phyloP scores from a whole-genome alignment of 2,329 filamentous ascomycete genomes.

The Verticillium klebahnii region DNA sequence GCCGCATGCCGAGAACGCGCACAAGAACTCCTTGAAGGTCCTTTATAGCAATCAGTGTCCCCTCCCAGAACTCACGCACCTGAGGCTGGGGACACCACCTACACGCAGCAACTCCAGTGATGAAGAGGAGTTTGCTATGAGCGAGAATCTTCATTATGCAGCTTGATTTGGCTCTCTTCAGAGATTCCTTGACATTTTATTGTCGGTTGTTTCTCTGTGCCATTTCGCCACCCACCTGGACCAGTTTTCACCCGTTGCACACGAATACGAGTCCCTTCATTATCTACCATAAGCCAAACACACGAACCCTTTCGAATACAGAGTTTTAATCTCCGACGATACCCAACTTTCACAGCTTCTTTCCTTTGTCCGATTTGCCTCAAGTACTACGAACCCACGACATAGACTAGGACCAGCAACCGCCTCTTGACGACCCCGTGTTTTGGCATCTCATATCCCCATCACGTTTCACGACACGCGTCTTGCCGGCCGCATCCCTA shows the following conservation, averaged over 20 bases:
- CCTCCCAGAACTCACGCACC: conserved; percentile 42
- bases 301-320: background rate
- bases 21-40: conserved; percentile 51
- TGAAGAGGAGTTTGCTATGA: conserved; percentile 14
- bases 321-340: background rate
- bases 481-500: background rate
- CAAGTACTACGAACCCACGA: background rate
- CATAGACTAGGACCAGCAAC: background rate
- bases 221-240: background rate
- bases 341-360: background rate
- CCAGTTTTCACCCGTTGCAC: background rate
- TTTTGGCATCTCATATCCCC: background rate
- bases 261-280: background rate
- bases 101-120: conserved; percentile 34
- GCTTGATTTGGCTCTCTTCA: conserved; percentile 4
- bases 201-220: background rate
- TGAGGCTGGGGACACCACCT: conserved; percentile 42
- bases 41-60: conserved; percentile 52
- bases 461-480: background rate
- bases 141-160: conserved; percentile 13
- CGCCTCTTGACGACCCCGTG: background rate
- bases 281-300: background rate
- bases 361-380: background rate
- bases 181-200: background rate
- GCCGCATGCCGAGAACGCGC: conserved; percentile 81